phyloP scores from a whole-genome alignment of 352 stramenopile genomes.

The Plasmopara muralis region DNA sequence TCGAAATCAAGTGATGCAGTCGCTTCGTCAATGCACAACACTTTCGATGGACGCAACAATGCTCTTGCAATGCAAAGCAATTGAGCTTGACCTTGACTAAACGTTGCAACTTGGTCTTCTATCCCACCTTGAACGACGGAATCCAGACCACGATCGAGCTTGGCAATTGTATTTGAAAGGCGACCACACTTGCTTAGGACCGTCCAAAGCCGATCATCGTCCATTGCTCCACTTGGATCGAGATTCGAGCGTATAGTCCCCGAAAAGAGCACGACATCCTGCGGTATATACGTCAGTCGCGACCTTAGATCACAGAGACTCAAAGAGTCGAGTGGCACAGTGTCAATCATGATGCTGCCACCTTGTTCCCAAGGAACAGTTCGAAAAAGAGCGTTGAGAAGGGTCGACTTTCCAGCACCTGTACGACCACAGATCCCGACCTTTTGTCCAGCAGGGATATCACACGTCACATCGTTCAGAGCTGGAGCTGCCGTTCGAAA shows the following conservation, averaged over 20 bases:
- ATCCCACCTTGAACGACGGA: conserved; percentile 32
- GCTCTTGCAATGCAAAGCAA: conserved; percentile 71
- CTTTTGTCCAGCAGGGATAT: conserved; percentile 49
- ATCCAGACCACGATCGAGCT: conserved; percentile 45
- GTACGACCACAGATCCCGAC: conserved; percentile 85
- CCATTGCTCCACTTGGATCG: conserved; percentile 40
- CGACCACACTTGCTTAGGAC: conserved; percentile 39
- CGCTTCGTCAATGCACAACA: conserved; percentile 91
- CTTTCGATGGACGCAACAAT: conserved; percentile 84
- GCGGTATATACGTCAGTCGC: conserved; percentile 76
- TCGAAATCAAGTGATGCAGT: conserved; percentile 87
- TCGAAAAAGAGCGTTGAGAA: conserved; percentile 80
- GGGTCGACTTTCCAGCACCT: conserved; percentile 86
- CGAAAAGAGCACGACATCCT: conserved; percentile 75
- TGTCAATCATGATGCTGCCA: conserved; percentile 67
- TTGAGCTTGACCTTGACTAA: conserved; percentile 74
- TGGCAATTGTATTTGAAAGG: conserved; percentile 37
- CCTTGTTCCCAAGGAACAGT: conserved; percentile 40
- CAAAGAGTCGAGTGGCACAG: conserved; percentile 51
- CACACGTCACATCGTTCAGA: conserved; percentile 38
- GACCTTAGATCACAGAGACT: conserved; percentile 58
- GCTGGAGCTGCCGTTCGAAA: conserved; percentile 23
- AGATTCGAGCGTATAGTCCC: conserved; percentile 83
- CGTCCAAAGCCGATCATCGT: conserved; percentile 57
- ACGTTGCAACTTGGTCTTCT: conserved; percentile 32